Base-by-base conservation (phyloP, 352 stramenopile genomes). In the Phytophthora idaei region DNA sequence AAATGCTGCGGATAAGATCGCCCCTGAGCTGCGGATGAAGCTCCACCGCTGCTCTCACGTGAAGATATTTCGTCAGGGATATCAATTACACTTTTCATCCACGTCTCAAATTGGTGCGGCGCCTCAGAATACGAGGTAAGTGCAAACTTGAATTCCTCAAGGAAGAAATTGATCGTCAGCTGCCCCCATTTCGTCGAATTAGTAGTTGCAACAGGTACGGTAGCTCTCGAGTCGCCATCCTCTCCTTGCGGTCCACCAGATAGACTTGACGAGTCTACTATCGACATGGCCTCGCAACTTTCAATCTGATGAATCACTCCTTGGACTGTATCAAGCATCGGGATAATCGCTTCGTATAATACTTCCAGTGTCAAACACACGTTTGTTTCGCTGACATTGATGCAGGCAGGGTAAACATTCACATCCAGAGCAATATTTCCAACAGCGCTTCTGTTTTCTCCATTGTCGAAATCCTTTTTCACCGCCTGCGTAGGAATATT, bases 141-240 rank as follows among this genome's bases (percentile, higher is more conserved):
- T 15, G 71, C 73, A 37, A 89, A 51, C 52, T 85, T 89, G 36
- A 89, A 69, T 51, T 86, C 77, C 34, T 85, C 71, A 29, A 87
- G 51, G 2, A 76, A 32, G 17, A 80, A 71, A 25, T 67, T 61
- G 3, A 81, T 44, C 47, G 55, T 67, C 31, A 78, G 29, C 9
- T 54, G 70, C 25, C 60, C 51, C 55, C 53, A 71, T 14, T 57
- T 59, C 27, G 37, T 42, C 27, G 25, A 49, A n/a, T 44, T 34
- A 39, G 15, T 17, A 51, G 28, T 21, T 64, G 45, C 17, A 60
- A 25, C 46, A 50, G 48, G 9, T 21, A 60, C 7, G 0, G 32
- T 10, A 37, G 14, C 4, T 36, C 52, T 12, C 12, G 45, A 51
- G 5, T 64, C 57, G 17, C 37, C 45, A 39, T 32, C 49, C 10